These are phyloP conservation scores for Erysimum cheiri DNA, from an alignment of 441 rosid genomes.

Conservation along the genomic window DNA sequence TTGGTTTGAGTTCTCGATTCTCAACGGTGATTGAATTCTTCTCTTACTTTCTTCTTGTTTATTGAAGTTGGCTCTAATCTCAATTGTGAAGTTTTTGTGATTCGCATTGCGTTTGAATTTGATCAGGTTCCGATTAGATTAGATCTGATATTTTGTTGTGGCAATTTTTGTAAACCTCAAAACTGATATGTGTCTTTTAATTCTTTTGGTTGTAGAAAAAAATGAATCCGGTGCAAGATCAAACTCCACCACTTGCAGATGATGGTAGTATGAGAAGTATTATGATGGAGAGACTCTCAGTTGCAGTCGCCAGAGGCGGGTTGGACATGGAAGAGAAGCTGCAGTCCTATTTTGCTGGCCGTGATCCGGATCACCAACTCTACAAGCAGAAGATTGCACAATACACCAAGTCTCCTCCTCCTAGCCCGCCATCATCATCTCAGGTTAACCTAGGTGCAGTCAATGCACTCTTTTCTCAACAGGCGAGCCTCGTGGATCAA, in stretches of 20 bases:
- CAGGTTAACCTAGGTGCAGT: neutral
- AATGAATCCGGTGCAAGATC: neutral
- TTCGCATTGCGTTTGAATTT: constrained; percentile 33
- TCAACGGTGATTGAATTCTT: constrained; percentile 28
- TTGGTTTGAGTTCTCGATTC: constrained; percentile 17
- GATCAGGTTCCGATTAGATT: constrained; percentile 23
- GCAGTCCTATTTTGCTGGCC: neutral
- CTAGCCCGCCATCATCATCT: neutral
- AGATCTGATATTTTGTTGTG: neutral
- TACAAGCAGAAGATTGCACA: neutral
- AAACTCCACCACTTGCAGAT: neutral
- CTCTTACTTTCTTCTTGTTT: constrained; percentile 5
- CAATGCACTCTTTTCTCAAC: too few relatives aligned
- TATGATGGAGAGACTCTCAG: neutral
- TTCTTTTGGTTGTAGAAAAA: neutral
- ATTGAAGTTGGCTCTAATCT: constrained; percentile 15
- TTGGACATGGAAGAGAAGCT: neutral
- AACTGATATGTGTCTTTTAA: neutral
- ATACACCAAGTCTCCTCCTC: neutral
- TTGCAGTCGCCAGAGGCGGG: neutral
- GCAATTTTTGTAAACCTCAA: too few relatives aligned
- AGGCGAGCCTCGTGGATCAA: too few relatives aligned
- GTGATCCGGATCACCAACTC: neutral
- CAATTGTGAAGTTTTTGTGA: constrained; percentile 33
- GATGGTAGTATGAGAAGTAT: neutral